Evolutionary conservation across 1,284 basidiomycete genomes (phyloP).

Genomic region (Naganishia albida): DNA sequence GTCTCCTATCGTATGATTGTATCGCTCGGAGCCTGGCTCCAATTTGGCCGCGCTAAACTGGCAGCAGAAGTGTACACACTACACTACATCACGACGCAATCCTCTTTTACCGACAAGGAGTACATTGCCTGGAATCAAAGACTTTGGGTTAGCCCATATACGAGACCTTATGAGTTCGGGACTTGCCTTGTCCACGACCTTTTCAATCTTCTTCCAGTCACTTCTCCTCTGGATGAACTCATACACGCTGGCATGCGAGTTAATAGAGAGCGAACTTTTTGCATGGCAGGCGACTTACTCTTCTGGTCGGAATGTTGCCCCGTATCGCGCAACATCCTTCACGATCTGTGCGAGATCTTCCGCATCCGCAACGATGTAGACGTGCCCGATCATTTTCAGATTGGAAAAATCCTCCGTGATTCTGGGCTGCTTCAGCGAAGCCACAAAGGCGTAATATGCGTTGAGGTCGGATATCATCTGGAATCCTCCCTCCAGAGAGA

Average conservation of each 20-base stretch:
- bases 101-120: conserved; percentile 86
- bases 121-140: conserved; percentile 63
- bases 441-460: conserved; percentile 83
- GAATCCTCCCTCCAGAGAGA: conserved; percentile 89
- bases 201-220: conserved; percentile 97
- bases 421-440: conserved; percentile 66
- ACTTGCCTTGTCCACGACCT: conserved; percentile 84
- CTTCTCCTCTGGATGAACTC: conserved; percentile 89
- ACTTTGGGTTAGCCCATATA: neutral
- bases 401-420: conserved; percentile 86
- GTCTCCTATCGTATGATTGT: no score
- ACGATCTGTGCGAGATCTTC: conserved; percentile 94
- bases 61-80: neutral
- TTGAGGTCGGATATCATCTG: conserved; percentile 96
- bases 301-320: conserved; percentile 88
- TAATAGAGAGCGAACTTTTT: neutral
- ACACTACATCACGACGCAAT: conserved; percentile 65
- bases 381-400: conserved; percentile 93
- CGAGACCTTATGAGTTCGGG: neutral
- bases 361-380: conserved; percentile 80
- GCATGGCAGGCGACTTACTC: conserved; percentile 56
- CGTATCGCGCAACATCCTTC: conserved; percentile 87
- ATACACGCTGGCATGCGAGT: conserved; percentile 65
- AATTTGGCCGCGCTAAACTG: no score
- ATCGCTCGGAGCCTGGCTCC: no score